Percentiles rank a stretch among this genome's conserved stretches.
Evolutionary conservation across 2,329 filamentous ascomycete species (phyloP).

Genomic region (Mariannaea elegans): DNA sequence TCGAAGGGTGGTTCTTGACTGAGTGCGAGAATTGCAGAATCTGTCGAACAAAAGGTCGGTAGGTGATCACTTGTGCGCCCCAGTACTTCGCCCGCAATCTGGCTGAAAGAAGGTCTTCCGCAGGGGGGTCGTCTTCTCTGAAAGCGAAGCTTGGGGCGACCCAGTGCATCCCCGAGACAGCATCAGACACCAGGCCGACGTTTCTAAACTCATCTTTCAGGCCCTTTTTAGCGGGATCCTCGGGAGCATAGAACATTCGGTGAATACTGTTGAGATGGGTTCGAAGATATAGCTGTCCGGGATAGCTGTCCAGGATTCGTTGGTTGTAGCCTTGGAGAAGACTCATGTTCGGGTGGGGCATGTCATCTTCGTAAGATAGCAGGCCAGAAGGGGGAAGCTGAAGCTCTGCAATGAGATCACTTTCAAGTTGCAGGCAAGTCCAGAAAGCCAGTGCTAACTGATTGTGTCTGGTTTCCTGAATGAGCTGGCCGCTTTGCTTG

Average conservation of each 20-base stretch:
- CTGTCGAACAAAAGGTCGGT: constrained; percentile 75
- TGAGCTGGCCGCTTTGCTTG: constrained; percentile 48
- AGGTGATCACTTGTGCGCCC: constrained; percentile 89
- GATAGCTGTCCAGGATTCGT: constrained; percentile 66
- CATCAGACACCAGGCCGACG: constrained; percentile 56
- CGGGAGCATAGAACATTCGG: constrained; percentile 61
- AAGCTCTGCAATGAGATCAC: constrained; percentile 92
- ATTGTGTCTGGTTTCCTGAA: constrained; percentile 61
- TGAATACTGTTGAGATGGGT: constrained; percentile 73
- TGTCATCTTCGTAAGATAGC: constrained; percentile 68
- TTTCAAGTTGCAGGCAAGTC: constrained; percentile 94
- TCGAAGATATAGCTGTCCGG: constrained; percentile 70
- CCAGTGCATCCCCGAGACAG: constrained; percentile 54
- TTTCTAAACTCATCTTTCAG: constrained; percentile 53
- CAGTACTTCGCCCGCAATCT: constrained; percentile 94
- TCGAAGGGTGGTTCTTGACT: constrained; percentile 46
- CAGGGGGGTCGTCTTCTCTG: constrained; percentile 73
- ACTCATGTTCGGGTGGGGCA: constrained; percentile 71
- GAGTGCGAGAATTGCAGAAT: constrained; percentile 61
- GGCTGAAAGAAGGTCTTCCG: constrained; percentile 80
- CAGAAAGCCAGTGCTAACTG: constrained; percentile 82
- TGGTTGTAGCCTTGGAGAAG: constrained; percentile 54
- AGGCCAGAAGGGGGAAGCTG: constrained; percentile 68
- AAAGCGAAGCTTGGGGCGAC: constrained; percentile 63
- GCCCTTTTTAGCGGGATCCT: constrained; percentile 43